A percentile compares a stretch with the other conserved stretches of the same genome.
These are phyloP conservation scores for Melampsora americana DNA, from an alignment of 1,284 basidiomycete genomes.

Conservation along the genomic window DNA sequence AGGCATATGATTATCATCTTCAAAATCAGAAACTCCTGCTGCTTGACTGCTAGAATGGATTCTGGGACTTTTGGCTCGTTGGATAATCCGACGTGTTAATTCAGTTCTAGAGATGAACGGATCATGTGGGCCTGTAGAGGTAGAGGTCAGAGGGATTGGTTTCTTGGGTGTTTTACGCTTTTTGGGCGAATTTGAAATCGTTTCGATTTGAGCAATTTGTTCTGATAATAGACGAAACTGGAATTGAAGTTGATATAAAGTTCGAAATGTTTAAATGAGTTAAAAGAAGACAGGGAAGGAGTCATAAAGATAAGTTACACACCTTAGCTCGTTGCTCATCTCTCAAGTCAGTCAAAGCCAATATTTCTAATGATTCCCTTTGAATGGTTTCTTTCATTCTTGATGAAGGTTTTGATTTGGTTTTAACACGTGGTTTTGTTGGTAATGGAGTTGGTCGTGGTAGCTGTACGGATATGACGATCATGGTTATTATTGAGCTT, in stretches of 20 bases:
- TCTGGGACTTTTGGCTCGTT: conserved; percentile 35
- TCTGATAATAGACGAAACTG: conserved; percentile 36
- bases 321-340: conserved; percentile 40
- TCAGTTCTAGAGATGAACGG: conserved; percentile 37
- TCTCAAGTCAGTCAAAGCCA: conserved; percentile 40
- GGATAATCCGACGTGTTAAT: conserved; percentile 28
- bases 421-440: background rate
- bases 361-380: conserved; percentile 38
- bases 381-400: conserved; percentile 34
- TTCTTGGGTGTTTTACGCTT: conserved; percentile 32
- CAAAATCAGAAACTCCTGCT: conserved; percentile 5
- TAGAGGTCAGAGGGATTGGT: conserved; percentile 20
- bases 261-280: background rate
- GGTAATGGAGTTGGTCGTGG: background rate
- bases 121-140: conserved; percentile 18
- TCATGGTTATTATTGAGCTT: background rate
- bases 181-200: conserved; percentile 13
- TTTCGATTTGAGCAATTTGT: conserved; percentile 22
- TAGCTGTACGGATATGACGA: background rate
- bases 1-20: conserved; percentile 27
- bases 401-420: background rate
- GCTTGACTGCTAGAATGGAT: conserved; percentile 14
- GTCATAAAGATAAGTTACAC: background rate
- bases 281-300: background rate
- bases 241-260: background rate